phyloP scores from a whole-genome alignment of 192 early-diverging fungal genomes.

The Entomortierella chlamydospora region DNA sequence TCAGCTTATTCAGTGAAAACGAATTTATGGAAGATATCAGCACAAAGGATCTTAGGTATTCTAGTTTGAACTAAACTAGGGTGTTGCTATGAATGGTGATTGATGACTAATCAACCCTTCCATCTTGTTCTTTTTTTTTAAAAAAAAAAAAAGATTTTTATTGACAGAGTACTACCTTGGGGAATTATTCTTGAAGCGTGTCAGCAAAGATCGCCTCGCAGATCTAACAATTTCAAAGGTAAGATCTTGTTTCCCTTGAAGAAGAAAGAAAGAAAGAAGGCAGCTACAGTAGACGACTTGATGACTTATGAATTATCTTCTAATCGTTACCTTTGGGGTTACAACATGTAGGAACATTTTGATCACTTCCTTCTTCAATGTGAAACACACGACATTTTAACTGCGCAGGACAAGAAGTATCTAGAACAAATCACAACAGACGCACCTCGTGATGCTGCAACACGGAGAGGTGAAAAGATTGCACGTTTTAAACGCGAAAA shows the following conservation, averaged over 20 bases:
- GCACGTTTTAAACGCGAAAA: conserved; percentile 83
- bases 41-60: conserved; percentile 77
- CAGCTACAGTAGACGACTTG: too few species aligned
- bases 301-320: too few species aligned
- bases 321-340: too few species aligned
- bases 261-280: too few species aligned
- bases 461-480: conserved; percentile 77
- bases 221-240: conserved; percentile 66
- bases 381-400: conserved; percentile 46
- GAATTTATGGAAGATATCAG: conserved; percentile 91
- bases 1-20: conserved; percentile 87
- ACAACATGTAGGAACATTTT: conserved; percentile 39
- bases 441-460: conserved; percentile 60
- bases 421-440: conserved; percentile 54
- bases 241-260: too few species aligned
- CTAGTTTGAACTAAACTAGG: too few species aligned
- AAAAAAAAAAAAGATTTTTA: conserved; percentile 73
- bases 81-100: too few species aligned
- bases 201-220: conserved; percentile 52
- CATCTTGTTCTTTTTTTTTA: too few species aligned
- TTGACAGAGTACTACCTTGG: conserved; percentile 70
- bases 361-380: conserved; percentile 41
- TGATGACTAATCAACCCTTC: neutral
- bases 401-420: conserved; percentile 53
- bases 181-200: conserved; percentile 60